Evolutionary conservation across 2,329 filamentous ascomycete species (phyloP), one percentile per base, ranked within the genome.

Genomic region (Cladosporium austrohemisphaericum): DNA sequence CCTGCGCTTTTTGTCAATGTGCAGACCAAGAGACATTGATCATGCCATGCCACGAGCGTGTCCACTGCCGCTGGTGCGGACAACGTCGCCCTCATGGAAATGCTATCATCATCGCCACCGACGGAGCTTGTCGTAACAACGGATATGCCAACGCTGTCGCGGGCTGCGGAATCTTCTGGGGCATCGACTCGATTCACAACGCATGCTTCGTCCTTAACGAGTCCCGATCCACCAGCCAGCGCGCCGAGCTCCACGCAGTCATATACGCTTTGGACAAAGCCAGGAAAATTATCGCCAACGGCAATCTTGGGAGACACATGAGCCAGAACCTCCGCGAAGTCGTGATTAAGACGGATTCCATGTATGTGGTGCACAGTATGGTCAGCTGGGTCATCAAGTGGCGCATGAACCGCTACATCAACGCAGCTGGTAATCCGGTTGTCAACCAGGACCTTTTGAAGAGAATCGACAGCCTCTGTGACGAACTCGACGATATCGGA

Each of bases 271-370:
- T 62, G 1, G 2, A 5, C 5, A 14, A 37, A 29, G 54, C 52
- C 5, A 13, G 16, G n/a, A 41, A 57, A 22, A 14, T 44, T 19
- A 36, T 60, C 31, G 47, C 49, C 6, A 20, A 48, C 22, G 6
- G 11, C 9, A 26, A 47, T 16, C n/a, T 31, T 41, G 19, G 40
- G n/a, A 26, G 25, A 11, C 18, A 41, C 16, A 13, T 32, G 13
- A 32, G 8, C 13, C 29, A 14, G n/a, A 14, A 14, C 29, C 11
- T 41, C 26, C 28, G n/a, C 10, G 14, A 53, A 14, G 52, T 61
- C 19, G 52, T 57, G 5, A 60, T 68, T 48, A 63, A 65, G 32
- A 57, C 65, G 0, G 65, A 68, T 29, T 70, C 68, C 0, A 55
- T 55, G n/a, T 68, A 65, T 22, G 11, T 71, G 5, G 62, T 67